phyloP scores from a whole-genome alignment of 352 stramenopile species.

The Blastocystis hominis region DNA sequence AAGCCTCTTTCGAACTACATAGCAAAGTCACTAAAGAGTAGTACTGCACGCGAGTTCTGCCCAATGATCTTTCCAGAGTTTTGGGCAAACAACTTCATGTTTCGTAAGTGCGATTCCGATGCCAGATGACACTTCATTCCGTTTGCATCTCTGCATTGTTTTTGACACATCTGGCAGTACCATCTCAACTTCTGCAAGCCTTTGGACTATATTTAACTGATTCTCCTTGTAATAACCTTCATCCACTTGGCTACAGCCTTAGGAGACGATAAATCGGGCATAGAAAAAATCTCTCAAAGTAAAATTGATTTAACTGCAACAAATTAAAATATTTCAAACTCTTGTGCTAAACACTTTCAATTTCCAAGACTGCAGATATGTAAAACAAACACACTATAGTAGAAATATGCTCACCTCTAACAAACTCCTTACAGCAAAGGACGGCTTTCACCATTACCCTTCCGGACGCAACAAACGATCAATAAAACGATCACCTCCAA shows the following conservation, averaged over 20 bases:
- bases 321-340: too few species aligned
- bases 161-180: conserved; percentile 95
- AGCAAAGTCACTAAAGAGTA: background rate
- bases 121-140: conserved; percentile 97
- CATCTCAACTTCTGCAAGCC: conserved; percentile 94
- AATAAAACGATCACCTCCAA: conserved; percentile 5
- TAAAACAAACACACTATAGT: too few species aligned
- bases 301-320: background rate
- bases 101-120: conserved; percentile 87
- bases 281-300: background rate
- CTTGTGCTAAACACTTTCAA: too few species aligned
- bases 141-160: conserved; percentile 98
- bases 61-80: conserved; percentile 86
- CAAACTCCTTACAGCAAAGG: background rate
- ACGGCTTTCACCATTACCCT: background rate
- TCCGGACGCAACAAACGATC: background rate
- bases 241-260: conserved; percentile 39
- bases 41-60: conserved; percentile 65
- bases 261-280: conserved; percentile 26
- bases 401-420: too few species aligned
- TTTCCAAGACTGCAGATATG: too few species aligned
- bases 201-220: conserved; percentile 69
- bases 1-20: conserved; percentile 85
- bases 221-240: conserved; percentile 62
- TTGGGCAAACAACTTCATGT: conserved; percentile 93